Evolutionary conservation across 805 yeast genomes (phyloP).

Genomic region (Cyberlindnera americana): DNA sequence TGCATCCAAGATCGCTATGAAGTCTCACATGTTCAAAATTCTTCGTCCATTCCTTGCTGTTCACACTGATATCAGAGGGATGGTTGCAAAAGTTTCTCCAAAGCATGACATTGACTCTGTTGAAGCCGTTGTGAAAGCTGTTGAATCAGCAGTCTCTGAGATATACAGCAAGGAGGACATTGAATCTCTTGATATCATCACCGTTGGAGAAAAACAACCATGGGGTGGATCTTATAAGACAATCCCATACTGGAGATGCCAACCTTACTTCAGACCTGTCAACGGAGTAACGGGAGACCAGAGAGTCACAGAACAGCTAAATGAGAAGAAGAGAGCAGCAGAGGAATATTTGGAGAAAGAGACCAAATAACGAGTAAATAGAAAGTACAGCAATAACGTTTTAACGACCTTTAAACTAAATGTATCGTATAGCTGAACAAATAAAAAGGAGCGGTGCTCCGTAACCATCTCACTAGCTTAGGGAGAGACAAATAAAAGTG

Average conservation of each 20-base stretch:
- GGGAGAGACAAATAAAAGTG: too few relatives aligned
- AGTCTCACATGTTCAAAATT: conserved; percentile 87
- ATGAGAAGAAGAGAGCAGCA: conserved; percentile 26
- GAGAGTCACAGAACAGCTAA: conserved; percentile 30
- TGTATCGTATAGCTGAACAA: too few relatives aligned
- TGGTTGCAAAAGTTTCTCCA: conserved; percentile 53
- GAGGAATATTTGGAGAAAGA: conserved; percentile 20
- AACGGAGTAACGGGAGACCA: conserved; percentile 64
- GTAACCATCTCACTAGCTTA: too few relatives aligned
- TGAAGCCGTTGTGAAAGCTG: conserved; percentile 54
- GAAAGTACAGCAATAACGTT: too few relatives aligned
- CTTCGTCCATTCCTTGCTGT: conserved; percentile 74
- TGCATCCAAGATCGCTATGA: conserved; percentile 82
- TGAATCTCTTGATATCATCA: conserved; percentile 52
- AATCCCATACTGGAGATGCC: conserved; percentile 95
- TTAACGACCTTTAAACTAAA: neutral
- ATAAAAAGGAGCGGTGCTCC: too few relatives aligned
- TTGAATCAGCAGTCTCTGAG: conserved; percentile 62
- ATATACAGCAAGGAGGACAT: conserved; percentile 52
- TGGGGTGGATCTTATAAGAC: conserved; percentile 84
- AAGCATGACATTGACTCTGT: conserved; percentile 45
- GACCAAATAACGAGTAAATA: conserved; percentile 13
- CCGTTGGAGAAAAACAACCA: conserved; percentile 48
- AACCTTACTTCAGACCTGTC: conserved; percentile 89
- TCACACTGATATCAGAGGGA: conserved; percentile 75